A percentile compares a stretch with the other conserved stretches of the same genome.
These are phyloP conservation scores for Plasmodium billcollinsi DNA, from an alignment of 169 alveolate genomes.

Conservation along the genomic window DNA sequence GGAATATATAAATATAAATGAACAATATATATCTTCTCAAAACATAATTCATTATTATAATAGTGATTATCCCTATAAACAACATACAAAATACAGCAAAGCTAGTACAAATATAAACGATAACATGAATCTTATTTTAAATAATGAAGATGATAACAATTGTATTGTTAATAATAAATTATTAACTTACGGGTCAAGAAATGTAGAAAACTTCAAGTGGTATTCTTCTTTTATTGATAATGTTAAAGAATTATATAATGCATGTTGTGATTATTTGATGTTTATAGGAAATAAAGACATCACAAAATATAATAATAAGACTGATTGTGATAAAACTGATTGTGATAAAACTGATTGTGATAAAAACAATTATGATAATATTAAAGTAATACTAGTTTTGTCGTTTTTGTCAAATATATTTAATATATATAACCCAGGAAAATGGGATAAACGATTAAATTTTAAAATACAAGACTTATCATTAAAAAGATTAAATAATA, in stretches of 20 bases:
- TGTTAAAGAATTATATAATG: conserved; percentile 5
- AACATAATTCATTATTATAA: conserved; percentile 2
- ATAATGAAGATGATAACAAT: not conserved
- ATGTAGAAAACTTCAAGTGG: too few relatives aligned
- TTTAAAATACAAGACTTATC: not conserved
- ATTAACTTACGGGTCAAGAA: too few relatives aligned
- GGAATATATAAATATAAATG: conserved; percentile 2
- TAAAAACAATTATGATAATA: not conserved
- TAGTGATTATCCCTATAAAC: not conserved
- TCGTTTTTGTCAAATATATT: not conserved
- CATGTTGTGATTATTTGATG: not conserved
- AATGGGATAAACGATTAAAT: not conserved
- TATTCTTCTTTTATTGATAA: not conserved
- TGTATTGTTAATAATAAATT: not conserved
- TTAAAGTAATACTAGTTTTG: not conserved
- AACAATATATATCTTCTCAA: not conserved
- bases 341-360: not conserved
- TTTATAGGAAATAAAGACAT: not conserved
- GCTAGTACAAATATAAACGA: not conserved
- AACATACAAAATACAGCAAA: too few relatives aligned
- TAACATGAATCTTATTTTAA: not conserved
- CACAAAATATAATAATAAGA: not conserved
- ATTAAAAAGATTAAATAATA: not conserved
- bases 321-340: not conserved
- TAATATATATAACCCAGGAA: not conserved